A percentile compares a stretch with the other conserved stretches of the same genome.
phyloP scores from a whole-genome alignment of 225 moss, liverwort and hornwort species.

The Takakia lepidozioides region DNA sequence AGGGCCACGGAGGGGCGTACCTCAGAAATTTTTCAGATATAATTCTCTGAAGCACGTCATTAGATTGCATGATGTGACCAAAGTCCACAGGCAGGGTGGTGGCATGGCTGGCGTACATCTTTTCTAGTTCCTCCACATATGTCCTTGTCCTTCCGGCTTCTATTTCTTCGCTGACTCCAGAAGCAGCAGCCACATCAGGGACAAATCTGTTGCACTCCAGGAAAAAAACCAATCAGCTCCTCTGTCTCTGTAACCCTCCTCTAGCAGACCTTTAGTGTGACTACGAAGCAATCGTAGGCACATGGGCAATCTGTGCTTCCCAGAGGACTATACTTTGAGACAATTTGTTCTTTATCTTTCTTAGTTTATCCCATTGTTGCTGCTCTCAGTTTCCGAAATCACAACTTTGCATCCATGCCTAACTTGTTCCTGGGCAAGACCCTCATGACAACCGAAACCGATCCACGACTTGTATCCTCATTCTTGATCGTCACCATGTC shows the following conservation, averaged over 20 bases:
- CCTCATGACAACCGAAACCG: too few relatives aligned
- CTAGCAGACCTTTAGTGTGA: too few relatives aligned
- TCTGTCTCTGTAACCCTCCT: too few relatives aligned
- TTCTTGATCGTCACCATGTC: too few relatives aligned
- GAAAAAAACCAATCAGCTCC: neutral
- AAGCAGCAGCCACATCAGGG: constrained; percentile 16
- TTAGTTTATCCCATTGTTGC: neutral
- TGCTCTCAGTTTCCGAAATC: neutral
- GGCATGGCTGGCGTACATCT: constrained; percentile 35
- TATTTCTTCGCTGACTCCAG: constrained; percentile 43
- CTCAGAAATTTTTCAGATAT: constrained; percentile 80
- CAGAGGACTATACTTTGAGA: neutral
- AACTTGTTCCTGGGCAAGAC: too few relatives aligned
- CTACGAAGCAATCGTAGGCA: too few relatives aligned
- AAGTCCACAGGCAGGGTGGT: constrained; percentile 87
- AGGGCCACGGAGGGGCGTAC: constrained; percentile 13
- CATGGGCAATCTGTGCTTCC: too few relatives aligned
- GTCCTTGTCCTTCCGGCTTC: constrained; percentile 19
- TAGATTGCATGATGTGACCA: constrained; percentile 56
- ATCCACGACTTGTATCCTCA: too few relatives aligned
- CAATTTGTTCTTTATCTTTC: neutral
- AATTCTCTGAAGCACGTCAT: constrained; percentile 43
- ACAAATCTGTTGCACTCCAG: constrained; percentile 23
- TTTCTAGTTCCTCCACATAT: constrained; percentile 50
- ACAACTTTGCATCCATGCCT: too few relatives aligned